Evolutionary conservation across 1,284 basidiomycete genomes (phyloP).

Genomic region (Moesziomyces globuligerus): DNA sequence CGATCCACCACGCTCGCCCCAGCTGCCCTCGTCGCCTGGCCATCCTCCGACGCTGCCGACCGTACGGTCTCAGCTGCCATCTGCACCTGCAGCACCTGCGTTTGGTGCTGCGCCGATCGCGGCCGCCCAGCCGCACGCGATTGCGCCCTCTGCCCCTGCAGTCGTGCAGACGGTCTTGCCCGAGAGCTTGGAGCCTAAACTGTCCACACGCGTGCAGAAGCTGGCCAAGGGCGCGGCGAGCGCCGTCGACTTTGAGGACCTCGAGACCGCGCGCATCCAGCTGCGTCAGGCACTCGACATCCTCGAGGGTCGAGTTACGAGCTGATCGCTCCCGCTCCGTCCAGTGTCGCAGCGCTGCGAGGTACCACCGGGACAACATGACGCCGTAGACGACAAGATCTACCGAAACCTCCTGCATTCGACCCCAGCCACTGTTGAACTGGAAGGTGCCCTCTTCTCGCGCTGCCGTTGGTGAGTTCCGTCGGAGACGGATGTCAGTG

Average conservation of each 20-base stretch:
- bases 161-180: slow-evolving; percentile 70
- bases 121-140: slow-evolving; percentile 56
- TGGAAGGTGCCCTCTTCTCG: too few relatives aligned
- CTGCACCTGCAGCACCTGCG: slow-evolving; percentile 71
- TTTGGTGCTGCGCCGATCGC: slow-evolving; percentile 38
- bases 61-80: slow-evolving; percentile 62
- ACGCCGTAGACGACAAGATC: too few relatives aligned
- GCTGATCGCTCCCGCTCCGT: not conserved
- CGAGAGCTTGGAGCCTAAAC: slow-evolving; percentile 69
- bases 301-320: slow-evolving; percentile 49
- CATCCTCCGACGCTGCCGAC: not conserved
- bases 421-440: too few relatives aligned
- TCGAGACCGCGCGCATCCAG: slow-evolving; percentile 59
- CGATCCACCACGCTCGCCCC: slow-evolving; percentile 28
- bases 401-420: too few relatives aligned
- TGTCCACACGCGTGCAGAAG: slow-evolving; percentile 54
- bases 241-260: slow-evolving; percentile 65
- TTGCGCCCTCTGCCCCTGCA: slow-evolving; percentile 7
- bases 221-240: slow-evolving; percentile 60
- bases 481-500: too few relatives aligned
- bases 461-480: too few relatives aligned
- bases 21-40: slow-evolving; percentile 10
- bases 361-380: not conserved
- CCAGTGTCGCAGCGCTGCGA: not conserved
- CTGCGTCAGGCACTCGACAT: slow-evolving; percentile 59